phyloP scores from a whole-genome alignment of 257 asterid species.

The Linderniella brevidens region DNA sequence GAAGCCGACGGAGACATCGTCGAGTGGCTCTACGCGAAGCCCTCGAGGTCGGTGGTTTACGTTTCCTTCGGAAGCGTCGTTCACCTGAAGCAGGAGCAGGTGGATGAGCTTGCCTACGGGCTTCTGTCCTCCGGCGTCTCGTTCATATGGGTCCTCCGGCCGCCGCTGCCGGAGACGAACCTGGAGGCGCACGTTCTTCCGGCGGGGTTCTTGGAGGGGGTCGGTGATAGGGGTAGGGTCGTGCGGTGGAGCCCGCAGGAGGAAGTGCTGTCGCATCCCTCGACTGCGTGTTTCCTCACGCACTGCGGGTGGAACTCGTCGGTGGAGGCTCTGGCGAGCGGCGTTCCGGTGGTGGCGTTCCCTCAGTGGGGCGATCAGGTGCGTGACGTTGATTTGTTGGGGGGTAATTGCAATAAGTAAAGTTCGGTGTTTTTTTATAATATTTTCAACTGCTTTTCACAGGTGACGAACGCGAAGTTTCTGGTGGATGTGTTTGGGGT shows the following conservation, averaged over 20 bases:
- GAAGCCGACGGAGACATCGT: slow-evolving; percentile 28
- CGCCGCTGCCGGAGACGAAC: slow-evolving; percentile 15
- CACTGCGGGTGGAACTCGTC: slow-evolving; percentile 95
- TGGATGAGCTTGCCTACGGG: slow-evolving; percentile 54
- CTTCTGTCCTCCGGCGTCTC: slow-evolving; percentile 26
- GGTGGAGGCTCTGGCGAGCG: slow-evolving; percentile 57
- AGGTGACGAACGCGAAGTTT: slow-evolving; percentile 63
- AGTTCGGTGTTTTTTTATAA: too few relatives aligned
- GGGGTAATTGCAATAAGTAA: too few relatives aligned
- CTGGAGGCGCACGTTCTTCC: slow-evolving; percentile 25
- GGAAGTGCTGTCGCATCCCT: slow-evolving; percentile 49
- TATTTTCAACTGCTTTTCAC: too few relatives aligned
- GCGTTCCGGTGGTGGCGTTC: slow-evolving; percentile 63
- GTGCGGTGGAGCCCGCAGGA: slow-evolving; percentile 75
- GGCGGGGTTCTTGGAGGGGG: slow-evolving; percentile 30
- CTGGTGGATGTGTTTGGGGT: slow-evolving; percentile 56
- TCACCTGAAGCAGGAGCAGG: slow-evolving; percentile 39
- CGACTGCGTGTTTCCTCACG: slow-evolving; percentile 56
- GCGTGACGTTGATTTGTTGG: too few relatives aligned
- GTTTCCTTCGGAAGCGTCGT: slow-evolving; percentile 69
- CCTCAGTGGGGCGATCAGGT: slow-evolving; percentile 85
- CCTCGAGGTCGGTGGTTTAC: slow-evolving; percentile 48
- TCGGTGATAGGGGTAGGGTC: slow-evolving; percentile 36
- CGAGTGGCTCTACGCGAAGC: slow-evolving; percentile 43
- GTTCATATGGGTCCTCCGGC: slow-evolving; percentile 58